Percentiles rank a stretch among this genome's conserved stretches.
Conservation (phyloP, 371 early-diverging fungal species). For the Circinella minor region DNA sequence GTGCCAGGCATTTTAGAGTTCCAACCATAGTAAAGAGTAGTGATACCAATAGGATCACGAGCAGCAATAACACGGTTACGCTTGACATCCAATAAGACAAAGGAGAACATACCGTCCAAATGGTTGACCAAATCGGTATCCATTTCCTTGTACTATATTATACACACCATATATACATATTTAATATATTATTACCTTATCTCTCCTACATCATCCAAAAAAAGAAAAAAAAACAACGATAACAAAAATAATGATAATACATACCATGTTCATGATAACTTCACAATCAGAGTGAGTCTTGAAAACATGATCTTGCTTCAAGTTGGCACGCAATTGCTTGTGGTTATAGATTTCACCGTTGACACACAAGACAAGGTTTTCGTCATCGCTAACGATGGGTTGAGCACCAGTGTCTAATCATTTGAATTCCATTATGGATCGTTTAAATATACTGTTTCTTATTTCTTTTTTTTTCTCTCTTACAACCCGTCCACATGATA, state of each 20-base stretch:
- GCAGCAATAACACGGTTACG: slow-evolving; percentile 86
- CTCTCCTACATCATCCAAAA: background rate
- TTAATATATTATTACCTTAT: background rate
- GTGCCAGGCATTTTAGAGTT: slow-evolving; percentile 81
- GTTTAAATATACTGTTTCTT: background rate
- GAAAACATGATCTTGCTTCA: slow-evolving; percentile 74
- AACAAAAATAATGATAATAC: slow-evolving; percentile 12
- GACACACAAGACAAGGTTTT: slow-evolving; percentile 81
- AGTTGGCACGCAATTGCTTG: slow-evolving; percentile 79
- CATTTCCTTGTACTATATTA: slow-evolving; percentile 81
- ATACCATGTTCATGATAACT: slow-evolving; percentile 91
- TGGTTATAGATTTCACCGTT: slow-evolving; percentile 99
- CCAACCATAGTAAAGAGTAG: slow-evolving; percentile 95
- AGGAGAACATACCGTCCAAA: slow-evolving; percentile 96
- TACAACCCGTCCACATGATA: too few relatives aligned
- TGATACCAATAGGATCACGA: slow-evolving; percentile 97
- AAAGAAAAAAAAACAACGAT: too few relatives aligned
- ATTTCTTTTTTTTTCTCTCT: background rate
- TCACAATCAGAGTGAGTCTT: slow-evolving; percentile 97
- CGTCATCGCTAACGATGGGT: slow-evolving; percentile 90
- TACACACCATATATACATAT: background rate
- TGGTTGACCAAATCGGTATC: slow-evolving; percentile 78
- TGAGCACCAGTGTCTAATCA: slow-evolving; percentile 87
- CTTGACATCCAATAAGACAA: slow-evolving; percentile 87
- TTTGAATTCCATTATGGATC: background rate